phyloP scores from a whole-genome alignment of 192 early-diverging fungal genomes.

The Backusella sp. region DNA sequence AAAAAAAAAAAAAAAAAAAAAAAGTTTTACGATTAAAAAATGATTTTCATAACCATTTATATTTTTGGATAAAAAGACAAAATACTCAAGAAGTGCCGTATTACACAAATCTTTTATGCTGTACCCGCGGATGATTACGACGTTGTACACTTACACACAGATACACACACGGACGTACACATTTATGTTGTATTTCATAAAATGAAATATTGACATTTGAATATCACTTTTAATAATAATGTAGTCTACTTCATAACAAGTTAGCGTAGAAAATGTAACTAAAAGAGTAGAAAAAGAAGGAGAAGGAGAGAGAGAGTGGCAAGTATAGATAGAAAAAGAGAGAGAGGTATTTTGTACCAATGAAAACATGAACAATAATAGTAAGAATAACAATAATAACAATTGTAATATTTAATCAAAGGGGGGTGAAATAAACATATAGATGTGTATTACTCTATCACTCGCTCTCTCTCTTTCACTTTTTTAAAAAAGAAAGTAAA shows the following conservation, averaged over 20 bases:
- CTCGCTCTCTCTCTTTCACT: background rate
- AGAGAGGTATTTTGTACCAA: background rate
- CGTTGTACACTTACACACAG: background rate
- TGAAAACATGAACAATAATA: slow-evolving; percentile 21
- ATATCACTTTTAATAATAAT: background rate
- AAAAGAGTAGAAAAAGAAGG: background rate
- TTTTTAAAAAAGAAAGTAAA: background rate
- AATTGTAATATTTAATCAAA: background rate
- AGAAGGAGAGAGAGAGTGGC: background rate
- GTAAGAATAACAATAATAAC: slow-evolving; percentile 9
- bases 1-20: no score
- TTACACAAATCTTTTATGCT: background rate
- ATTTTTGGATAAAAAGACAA: background rate
- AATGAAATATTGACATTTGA: slow-evolving; percentile 8
- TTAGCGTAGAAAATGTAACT: background rate
- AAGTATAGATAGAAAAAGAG: background rate
- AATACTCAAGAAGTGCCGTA: background rate
- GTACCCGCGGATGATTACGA: background rate
- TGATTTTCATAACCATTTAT: background rate
- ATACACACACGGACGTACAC: background rate
- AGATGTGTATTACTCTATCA: background rate
- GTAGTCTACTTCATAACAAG: background rate
- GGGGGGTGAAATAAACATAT: background rate
- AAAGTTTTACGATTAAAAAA: background rate
- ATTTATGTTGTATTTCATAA: background rate